These are phyloP conservation scores for Ogataea saltuana DNA, from an alignment of 805 yeast genomes.

Conservation along the genomic window DNA sequence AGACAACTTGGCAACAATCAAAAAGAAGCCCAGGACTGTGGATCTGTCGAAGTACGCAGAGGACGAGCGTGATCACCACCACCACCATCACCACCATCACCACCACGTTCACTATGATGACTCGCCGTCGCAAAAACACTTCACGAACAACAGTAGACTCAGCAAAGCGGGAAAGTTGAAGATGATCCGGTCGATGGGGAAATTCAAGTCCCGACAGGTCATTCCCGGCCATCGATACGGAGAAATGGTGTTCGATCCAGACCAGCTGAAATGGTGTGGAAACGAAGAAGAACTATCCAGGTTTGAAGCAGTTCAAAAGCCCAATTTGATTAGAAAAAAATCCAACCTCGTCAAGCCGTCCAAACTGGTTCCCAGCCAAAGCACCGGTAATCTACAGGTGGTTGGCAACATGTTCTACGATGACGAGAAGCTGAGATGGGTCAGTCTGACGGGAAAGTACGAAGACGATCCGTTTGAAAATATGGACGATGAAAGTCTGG, in stretches of 20 bases:
- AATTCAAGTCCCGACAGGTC: slow-evolving; percentile 27
- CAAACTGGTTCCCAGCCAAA: slow-evolving; percentile 30
- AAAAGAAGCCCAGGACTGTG: slow-evolving; percentile 28
- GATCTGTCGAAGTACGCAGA: slow-evolving; percentile 34
- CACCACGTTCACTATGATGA: slow-evolving; percentile 8
- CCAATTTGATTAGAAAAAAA: slow-evolving; percentile 36
- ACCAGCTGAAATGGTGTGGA: slow-evolving; percentile 60
- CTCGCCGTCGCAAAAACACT: slow-evolving; percentile 18
- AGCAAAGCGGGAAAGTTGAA: slow-evolving; percentile 36
- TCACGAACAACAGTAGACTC: slow-evolving; percentile 26
- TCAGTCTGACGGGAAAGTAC: slow-evolving; percentile 45
- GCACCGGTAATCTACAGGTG: slow-evolving; percentile 38
- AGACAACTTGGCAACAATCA: slow-evolving; percentile 32
- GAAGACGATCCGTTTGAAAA: slow-evolving; percentile 50
- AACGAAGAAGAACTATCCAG: slow-evolving; percentile 56
- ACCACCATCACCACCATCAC: slow-evolving; percentile 12
- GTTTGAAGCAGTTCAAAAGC: slow-evolving; percentile 47
- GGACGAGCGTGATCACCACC: slow-evolving; percentile 14
- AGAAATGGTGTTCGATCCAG: slow-evolving; percentile 56
- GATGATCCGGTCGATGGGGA: slow-evolving; percentile 32
- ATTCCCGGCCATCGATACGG: slow-evolving; percentile 36
- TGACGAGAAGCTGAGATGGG: slow-evolving; percentile 57
- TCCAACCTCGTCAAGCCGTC: too few relatives aligned
- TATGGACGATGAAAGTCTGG: slow-evolving; percentile 42
- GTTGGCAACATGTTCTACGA: slow-evolving; percentile 63